These are phyloP conservation scores for Pseudopyrenochaeta lycopersici DNA, from an alignment of 2,329 filamentous ascomycete species.

Conservation along the genomic window DNA sequence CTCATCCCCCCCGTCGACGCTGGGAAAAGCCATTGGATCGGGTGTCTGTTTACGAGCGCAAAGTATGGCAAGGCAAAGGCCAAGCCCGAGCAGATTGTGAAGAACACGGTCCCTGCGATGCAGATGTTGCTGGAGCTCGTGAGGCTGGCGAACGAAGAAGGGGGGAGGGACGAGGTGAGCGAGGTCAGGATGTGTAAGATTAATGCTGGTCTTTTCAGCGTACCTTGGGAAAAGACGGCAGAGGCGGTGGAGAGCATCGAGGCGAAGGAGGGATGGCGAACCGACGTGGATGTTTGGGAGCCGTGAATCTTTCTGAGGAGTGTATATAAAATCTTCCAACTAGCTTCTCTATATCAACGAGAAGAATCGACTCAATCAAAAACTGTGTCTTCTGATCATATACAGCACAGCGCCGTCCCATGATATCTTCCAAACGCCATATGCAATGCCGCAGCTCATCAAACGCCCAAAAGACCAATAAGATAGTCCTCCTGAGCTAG, in stretches of 20 bases:
- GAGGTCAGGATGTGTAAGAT: slow-evolving; percentile 62
- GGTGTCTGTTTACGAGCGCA: slow-evolving; percentile 66
- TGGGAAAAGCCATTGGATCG: slow-evolving; percentile 60
- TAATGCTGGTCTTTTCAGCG: slow-evolving; percentile 66
- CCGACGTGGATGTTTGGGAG: slow-evolving; percentile 39
- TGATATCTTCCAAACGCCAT: slow-evolving; percentile 13
- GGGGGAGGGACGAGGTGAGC: slow-evolving; percentile 13
- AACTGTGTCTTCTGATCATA: neutral
- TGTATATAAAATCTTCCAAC: neutral
- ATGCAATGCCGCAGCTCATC: slow-evolving; percentile 9
- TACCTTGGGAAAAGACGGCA: slow-evolving; percentile 63
- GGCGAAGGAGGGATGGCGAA: slow-evolving; percentile 31
- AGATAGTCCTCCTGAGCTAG: neutral
- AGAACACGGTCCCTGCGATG: slow-evolving; percentile 60
- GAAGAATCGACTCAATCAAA: neutral
- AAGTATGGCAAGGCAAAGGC: slow-evolving; percentile 58
- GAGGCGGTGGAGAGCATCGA: slow-evolving; percentile 48
- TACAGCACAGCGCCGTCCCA: neutral
- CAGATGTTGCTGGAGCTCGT: slow-evolving; percentile 58
- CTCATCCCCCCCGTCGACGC: slow-evolving; percentile 62
- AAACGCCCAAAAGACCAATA: neutral
- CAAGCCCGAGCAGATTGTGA: slow-evolving; percentile 55
- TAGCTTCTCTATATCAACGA: neutral
- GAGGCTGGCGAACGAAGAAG: slow-evolving; percentile 29
- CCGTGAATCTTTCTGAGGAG: slow-evolving; percentile 1